phyloP scores from a whole-genome alignment of 345 rosid species.

The Eucalyptus camaldulensis region DNA sequence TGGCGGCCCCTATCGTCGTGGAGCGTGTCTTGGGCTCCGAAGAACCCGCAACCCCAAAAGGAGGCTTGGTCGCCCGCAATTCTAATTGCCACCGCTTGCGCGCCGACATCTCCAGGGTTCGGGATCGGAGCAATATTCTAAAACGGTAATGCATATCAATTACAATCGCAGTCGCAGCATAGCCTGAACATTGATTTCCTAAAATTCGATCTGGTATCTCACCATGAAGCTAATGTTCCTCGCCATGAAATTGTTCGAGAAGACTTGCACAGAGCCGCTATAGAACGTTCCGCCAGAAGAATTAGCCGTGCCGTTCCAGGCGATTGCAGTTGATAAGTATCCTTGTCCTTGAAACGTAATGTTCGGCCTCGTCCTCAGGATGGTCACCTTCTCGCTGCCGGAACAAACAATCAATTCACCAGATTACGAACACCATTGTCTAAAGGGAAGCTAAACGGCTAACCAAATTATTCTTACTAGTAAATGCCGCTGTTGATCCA shows the following conservation, averaged over 20 bases:
- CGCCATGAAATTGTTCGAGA: slow-evolving; percentile 62
- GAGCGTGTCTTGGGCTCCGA: slow-evolving; percentile 96
- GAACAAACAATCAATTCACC: neutral
- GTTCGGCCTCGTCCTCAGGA: slow-evolving; percentile 57
- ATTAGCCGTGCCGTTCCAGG: slow-evolving; percentile 79
- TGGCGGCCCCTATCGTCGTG: slow-evolving; percentile 89
- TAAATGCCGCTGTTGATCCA: slow-evolving; percentile 87
- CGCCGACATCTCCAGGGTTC: slow-evolving; percentile 63
- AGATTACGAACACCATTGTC: neutral
- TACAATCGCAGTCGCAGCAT: neutral
- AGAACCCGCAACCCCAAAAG: slow-evolving; percentile 83
- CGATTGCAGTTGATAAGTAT: slow-evolving; percentile 63
- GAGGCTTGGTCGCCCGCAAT: slow-evolving; percentile 58
- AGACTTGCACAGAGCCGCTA: slow-evolving; percentile 77
- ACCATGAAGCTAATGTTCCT: slow-evolving; percentile 94
- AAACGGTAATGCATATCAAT: neutral
- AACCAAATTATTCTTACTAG: slow-evolving; percentile 16
- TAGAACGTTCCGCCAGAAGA: slow-evolving; percentile 69
- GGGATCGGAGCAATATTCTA: slow-evolving; percentile 53
- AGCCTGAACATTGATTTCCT: neutral
- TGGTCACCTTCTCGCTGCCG: slow-evolving; percentile 59
- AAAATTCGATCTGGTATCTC: neutral
- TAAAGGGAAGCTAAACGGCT: neutral
- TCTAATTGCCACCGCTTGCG: slow-evolving; percentile 87
- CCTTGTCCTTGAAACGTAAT: slow-evolving; percentile 93